Conservation (phyloP, 1,139 yeast species). For the Hyphopichia khmerensis region DNA sequence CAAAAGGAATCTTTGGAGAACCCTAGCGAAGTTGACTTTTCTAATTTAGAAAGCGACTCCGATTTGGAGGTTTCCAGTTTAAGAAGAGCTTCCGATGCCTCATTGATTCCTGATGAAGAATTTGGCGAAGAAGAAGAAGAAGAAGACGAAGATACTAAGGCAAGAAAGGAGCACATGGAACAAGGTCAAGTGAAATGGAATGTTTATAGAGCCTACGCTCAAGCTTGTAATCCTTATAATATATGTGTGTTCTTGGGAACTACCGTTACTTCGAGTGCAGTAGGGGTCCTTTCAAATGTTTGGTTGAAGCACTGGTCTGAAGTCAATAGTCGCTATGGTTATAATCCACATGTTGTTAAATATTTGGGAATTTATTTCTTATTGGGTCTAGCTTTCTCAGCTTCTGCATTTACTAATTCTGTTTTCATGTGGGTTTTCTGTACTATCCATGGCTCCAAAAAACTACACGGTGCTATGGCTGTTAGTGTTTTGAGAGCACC, state of each 20-base stretch:
- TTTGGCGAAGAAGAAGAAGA: slow-evolving; percentile 42
- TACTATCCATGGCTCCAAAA: slow-evolving; percentile 78
- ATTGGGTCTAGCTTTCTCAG: slow-evolving; percentile 64
- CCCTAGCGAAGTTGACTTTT: slow-evolving; percentile 13
- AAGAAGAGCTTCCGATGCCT: slow-evolving; percentile 70
- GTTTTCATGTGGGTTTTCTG: slow-evolving; percentile 79
- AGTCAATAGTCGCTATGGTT: slow-evolving; percentile 65
- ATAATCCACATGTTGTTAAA: slow-evolving; percentile 65
- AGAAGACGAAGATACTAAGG: slow-evolving; percentile 42
- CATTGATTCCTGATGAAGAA: slow-evolving; percentile 42
- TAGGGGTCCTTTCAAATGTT: slow-evolving; percentile 58
- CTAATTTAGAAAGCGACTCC: slow-evolving; percentile 32
- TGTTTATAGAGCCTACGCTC: slow-evolving; percentile 79
- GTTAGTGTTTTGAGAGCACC: slow-evolving; percentile 84
- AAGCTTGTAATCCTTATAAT: slow-evolving; percentile 78
- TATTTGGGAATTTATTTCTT: slow-evolving; percentile 76
- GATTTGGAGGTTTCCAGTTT: slow-evolving; percentile 45
- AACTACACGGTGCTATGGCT: slow-evolving; percentile 79
- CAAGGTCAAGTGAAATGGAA: slow-evolving; percentile 94
- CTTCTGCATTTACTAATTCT: slow-evolving; percentile 64
- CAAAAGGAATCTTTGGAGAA: slow-evolving; percentile 20
- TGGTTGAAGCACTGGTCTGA: slow-evolving; percentile 99
- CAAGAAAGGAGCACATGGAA: slow-evolving; percentile 74
- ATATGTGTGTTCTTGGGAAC: slow-evolving; percentile 56
- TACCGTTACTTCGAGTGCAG: slow-evolving; percentile 49